phyloP scores from a whole-genome alignment of 495 filamentous ascomycete genomes.

The Oidiodendron maius region DNA sequence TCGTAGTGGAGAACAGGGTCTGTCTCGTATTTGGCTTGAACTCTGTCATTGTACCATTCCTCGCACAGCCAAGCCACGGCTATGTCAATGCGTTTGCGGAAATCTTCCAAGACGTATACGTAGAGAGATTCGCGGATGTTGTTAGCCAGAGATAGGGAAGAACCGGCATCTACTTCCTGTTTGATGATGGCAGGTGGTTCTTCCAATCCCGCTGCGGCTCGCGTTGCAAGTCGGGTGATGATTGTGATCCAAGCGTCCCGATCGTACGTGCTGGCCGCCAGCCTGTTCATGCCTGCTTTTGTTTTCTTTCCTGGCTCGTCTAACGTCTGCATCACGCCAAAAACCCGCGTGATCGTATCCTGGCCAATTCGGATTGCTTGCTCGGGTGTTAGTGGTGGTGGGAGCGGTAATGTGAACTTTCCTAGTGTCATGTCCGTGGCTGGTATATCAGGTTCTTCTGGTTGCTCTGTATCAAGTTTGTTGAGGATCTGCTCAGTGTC shows the following conservation, averaged over 20 bases:
- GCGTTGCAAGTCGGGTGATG: slow-evolving; percentile 78
- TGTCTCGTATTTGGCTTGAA: slow-evolving; percentile 43
- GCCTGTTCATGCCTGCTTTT: slow-evolving; percentile 66
- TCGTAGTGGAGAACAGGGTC: slow-evolving; percentile 62
- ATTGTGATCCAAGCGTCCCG: slow-evolving; percentile 88
- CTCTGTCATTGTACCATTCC: slow-evolving; percentile 93
- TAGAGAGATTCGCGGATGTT: slow-evolving; percentile 74
- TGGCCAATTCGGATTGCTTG: slow-evolving; percentile 63
- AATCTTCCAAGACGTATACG: slow-evolving; percentile 84
- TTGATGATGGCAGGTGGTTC: slow-evolving; percentile 39
- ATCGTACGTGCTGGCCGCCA: slow-evolving; percentile 82
- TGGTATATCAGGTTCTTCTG: slow-evolving; percentile 35
- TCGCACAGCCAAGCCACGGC: slow-evolving; percentile 91
- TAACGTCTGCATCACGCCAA: slow-evolving; percentile 64
- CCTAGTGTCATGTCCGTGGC: slow-evolving; percentile 41
- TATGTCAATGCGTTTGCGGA: slow-evolving; percentile 75
- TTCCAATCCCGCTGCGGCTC: slow-evolving; percentile 64
- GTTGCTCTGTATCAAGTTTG: slow-evolving; percentile 59
- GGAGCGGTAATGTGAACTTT: slow-evolving; percentile 73
- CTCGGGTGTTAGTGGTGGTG: slow-evolving; percentile 62
- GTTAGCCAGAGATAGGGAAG: slow-evolving; percentile 43
- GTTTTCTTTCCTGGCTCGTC: slow-evolving; percentile 52
- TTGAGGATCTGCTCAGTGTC: slow-evolving; percentile 67
- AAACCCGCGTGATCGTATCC: slow-evolving; percentile 66
- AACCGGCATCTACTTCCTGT: slow-evolving; percentile 32